Evolutionary conservation across 1,284 basidiomycete genomes (phyloP).

Genomic region (Kwoniella shivajii): DNA sequence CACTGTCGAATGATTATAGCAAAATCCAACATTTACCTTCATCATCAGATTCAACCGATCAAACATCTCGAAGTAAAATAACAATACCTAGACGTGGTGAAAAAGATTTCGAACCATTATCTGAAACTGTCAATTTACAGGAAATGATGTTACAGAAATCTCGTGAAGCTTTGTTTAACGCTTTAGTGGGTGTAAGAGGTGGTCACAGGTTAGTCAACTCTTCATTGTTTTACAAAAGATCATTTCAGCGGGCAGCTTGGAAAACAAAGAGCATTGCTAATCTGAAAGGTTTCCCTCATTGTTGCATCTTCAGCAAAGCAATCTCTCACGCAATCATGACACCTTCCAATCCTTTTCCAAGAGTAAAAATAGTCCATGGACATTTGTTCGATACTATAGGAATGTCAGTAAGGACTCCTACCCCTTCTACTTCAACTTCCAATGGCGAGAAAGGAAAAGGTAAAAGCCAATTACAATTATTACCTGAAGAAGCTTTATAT

Average conservation of each 20-base stretch:
- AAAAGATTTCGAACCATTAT: slow-evolving; percentile 89
- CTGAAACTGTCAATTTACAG: slow-evolving; percentile 62
- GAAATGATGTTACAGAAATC: slow-evolving; percentile 77
- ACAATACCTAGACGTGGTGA: slow-evolving; percentile 88
- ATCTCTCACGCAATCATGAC: slow-evolving; percentile 53
- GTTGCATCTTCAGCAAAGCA: slow-evolving; percentile 41
- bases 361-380: slow-evolving; percentile 71
- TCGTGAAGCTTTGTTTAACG: slow-evolving; percentile 80
- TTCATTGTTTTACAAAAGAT: too few species aligned
- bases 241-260: too few species aligned
- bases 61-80: slow-evolving; percentile 36
- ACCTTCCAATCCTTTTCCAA: slow-evolving; percentile 51
- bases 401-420: slow-evolving; percentile 63
- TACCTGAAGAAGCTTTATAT: slow-evolving; percentile 93
- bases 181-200: slow-evolving; percentile 70
- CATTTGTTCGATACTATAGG: slow-evolving; percentile 78
- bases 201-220: slow-evolving; percentile 65
- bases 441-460: slow-evolving; percentile 58
- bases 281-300: background rate
- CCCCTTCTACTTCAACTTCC: slow-evolving; percentile 52
- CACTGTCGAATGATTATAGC: slow-evolving; percentile 14
- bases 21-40: slow-evolving; percentile 47
- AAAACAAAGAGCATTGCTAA: too few species aligned
- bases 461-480: slow-evolving; percentile 58
- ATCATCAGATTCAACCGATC: slow-evolving; percentile 15